Conservation (phyloP, 2,329 filamentous ascomycete species). For the Metarhizium album region DNA sequence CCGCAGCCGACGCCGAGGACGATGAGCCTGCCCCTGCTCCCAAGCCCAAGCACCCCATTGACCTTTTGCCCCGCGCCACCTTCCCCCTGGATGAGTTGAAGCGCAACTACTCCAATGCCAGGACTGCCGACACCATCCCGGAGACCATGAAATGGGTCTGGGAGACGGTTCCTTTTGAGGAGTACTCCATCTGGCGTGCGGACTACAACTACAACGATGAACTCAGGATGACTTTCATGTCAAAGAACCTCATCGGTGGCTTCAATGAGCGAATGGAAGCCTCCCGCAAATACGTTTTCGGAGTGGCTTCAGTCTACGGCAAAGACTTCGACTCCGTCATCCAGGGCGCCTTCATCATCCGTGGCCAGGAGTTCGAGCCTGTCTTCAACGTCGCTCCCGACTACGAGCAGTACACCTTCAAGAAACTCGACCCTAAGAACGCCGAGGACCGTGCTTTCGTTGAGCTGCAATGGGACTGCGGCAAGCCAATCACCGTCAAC, state of each 20-base stretch:
- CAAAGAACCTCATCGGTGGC: conserved; percentile 93
- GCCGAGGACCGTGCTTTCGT: conserved; percentile 77
- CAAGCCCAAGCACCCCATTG: conserved; percentile 95
- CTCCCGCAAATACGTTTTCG: conserved; percentile 97
- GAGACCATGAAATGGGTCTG: conserved; percentile 72
- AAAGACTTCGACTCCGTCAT: conserved; percentile 81
- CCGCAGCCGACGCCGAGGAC: conserved; percentile 27
- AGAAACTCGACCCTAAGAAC: conserved; percentile 86
- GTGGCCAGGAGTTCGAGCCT: conserved; percentile 73
- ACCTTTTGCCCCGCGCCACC: conserved; percentile 67
- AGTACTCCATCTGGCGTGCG: conserved; percentile 91
- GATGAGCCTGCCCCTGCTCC: conserved; percentile 46
- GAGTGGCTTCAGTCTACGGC: conserved; percentile 80
- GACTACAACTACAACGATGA: conserved; percentile 99
- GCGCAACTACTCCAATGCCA: conserved; percentile 96
- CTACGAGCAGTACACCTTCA: conserved; percentile 92
- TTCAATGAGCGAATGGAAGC: conserved; percentile 96
- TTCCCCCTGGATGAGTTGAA: conserved; percentile 95
- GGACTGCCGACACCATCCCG: conserved; percentile 64
- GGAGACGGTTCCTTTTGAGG: conserved; percentile 86
- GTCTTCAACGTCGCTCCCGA: conserved; percentile 97
- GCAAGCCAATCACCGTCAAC: conserved; percentile 66
- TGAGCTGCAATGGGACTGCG: conserved; percentile 84
- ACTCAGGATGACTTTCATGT: conserved; percentile 97
- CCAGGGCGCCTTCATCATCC: conserved; percentile 87